Base-by-base conservation (phyloP, 106 monocot genomes). In the Apostasia ramifera region DNA sequence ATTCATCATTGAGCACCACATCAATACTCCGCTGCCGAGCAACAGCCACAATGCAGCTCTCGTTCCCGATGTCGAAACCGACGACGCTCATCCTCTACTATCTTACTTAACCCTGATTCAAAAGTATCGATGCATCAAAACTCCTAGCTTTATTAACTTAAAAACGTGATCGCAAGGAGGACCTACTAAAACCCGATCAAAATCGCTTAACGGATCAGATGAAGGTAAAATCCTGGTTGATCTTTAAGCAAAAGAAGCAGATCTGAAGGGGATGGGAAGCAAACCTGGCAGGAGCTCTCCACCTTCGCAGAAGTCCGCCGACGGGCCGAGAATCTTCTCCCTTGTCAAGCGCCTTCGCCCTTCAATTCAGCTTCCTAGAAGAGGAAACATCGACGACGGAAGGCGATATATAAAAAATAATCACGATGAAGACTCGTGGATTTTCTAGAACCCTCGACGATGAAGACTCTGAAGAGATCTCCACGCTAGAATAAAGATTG, bases 21-120 rank as follows among this genome's bases (percentile, higher is more conserved):
- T 91, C 95, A 44, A 95, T 88, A 44, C 91, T 91, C 1, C 95
- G 78, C 67, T 95, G 88, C 49, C 91, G 84, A 4, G 95, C 95
- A 14, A 91, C 95, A 0, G 86, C 95, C 37, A 95, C 86, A 56
- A 88, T 75, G 80, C 86, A 74, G 80, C 80, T 91, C 77, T 88
- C 86, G 68, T 91, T 95, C 7, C 91, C 95, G 63, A 95, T 5
- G 61, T 95, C 91, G 52, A 95, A 91, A 8, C 94, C 94, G 7
- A 91, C 88, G 37, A 95, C 94, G 76, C 88, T 95, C 94, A 94
- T 94, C 63, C 40, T 84, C 1, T 37, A 26, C 26, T 26, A 26
- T 26, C 26, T 26, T 26, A 26, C 26, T 26, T 26, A 26, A 26
- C 26, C 26, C 26, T 26, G 26, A 26, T 26, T 26, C 26, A 49